Base-by-base conservation (phyloP, 371 early-diverging fungal species). In the Rhizopus microsporus region DNA sequence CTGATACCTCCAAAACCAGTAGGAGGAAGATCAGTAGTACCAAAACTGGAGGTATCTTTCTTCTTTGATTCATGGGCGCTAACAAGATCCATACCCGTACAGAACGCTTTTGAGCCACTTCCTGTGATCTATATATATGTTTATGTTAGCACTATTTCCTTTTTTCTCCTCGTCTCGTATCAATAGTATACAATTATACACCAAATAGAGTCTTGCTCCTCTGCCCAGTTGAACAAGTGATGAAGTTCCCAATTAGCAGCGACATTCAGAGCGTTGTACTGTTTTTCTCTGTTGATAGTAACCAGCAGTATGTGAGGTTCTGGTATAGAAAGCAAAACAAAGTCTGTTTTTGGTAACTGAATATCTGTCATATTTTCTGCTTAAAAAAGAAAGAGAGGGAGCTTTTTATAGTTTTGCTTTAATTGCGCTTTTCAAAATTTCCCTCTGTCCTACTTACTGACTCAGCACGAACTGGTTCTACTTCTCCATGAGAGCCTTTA, bases 21-120 rank as follows among this genome's bases (percentile, higher is more conserved):
- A 1, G 65, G 60, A 17, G 76, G 75, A 53, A 74, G 59, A 5
- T 53, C 43, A 9, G 43, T 30, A 0, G 51, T 59, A 10, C 23
- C 56, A 0, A 54, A n/a, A 2, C 31, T 23, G 9, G 47, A 45
- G 12, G 59, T 46, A 7, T 51, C 52, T 2, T 54, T 55, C 5
- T 58, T 31, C 10, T 60, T 47, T 7, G 60, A 45, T 23, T 73
- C 33, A 47, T 71, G 63, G 13, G 67, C 72, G 53, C 57, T 68
- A 8, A 74, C 74, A 13, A 81, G 67, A 59, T 81, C 81, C 75
- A 75, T 71, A 3, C 81, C 81, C 0, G 77, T 60, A 56, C 79
- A 78, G 42, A 81, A 81, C 1, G 79, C 68, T 33, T 72, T 72
- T n/a, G 53, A 65, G 23, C 81, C 81, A 5, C 63, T 58, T 53